Percentiles rank a stretch among this genome's conserved stretches.
These are phyloP conservation scores for Gracilaria domingensis DNA, from an alignment of 23 red algal species.

Conservation along the genomic window DNA sequence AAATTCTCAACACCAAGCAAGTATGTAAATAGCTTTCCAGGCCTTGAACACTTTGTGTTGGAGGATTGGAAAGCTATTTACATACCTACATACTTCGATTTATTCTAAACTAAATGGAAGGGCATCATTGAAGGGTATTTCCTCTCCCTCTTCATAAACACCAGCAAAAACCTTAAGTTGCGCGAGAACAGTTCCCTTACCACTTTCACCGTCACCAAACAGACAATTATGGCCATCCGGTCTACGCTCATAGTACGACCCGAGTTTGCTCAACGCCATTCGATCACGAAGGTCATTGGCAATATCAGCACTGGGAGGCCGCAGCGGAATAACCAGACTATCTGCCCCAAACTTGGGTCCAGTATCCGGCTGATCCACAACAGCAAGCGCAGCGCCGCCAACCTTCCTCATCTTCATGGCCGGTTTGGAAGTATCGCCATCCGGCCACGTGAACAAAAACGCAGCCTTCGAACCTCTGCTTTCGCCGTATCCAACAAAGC, in stretches of 20 bases:
- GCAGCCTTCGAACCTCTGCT: conserved; percentile 75
- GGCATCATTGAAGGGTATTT: conserved; percentile 84
- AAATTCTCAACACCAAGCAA: too few species aligned
- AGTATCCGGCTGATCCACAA: conserved; percentile 78
- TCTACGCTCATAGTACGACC: conserved; percentile 74
- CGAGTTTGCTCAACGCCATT: conserved; percentile 74
- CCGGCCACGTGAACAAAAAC: conserved; percentile 87
- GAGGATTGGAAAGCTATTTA: neutral
- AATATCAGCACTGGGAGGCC: conserved; percentile 34
- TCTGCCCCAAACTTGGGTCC: conserved; percentile 89
- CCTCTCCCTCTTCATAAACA: conserved; percentile 77
- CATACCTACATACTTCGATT: neutral
- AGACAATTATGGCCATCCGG: conserved; percentile 64
- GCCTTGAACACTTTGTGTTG: too few species aligned
- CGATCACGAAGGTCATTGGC: conserved; percentile 50
- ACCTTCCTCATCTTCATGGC: conserved; percentile 85
- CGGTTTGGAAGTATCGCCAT: conserved; percentile 68
- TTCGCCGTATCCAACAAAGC: conserved; percentile 89
- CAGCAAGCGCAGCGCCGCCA: conserved; percentile 68
- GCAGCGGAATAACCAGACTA: conserved; percentile 67
- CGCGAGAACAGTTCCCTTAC: conserved; percentile 38
- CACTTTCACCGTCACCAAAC: conserved; percentile 70
- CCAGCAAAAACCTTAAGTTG: conserved; percentile 67
- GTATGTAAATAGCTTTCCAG: too few species aligned
- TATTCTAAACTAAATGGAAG: conserved; percentile 79